These are phyloP conservation scores for Aspergillus kassunensis DNA, from an alignment of 495 filamentous ascomycete species.

Conservation along the genomic window DNA sequence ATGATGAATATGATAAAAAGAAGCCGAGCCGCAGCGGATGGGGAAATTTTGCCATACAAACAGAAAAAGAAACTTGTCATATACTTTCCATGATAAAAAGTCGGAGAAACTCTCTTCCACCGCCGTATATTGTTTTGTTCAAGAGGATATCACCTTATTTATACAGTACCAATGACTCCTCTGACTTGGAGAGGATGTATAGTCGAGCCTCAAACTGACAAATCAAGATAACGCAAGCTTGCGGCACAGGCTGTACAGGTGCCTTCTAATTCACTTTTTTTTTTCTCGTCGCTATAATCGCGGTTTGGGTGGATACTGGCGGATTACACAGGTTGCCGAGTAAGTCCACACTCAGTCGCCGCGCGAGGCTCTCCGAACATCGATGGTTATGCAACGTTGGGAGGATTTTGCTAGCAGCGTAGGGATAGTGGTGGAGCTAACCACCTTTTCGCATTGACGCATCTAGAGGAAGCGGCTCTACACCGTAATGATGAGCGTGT, in stretches of 20 bases:
- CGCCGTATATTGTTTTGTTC: constrained; percentile 18
- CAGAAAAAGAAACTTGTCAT: constrained; percentile 18
- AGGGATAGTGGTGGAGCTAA: constrained; percentile 15
- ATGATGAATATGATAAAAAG: constrained; percentile 23
- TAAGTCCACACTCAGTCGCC: background rate
- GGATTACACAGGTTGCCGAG: background rate
- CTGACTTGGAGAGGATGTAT: constrained; percentile 6
- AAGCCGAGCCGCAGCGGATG: constrained; percentile 18
- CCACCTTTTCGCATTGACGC: constrained; percentile 50
- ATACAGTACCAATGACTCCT: constrained; percentile 17
- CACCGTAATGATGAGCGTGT: constrained; percentile 22
- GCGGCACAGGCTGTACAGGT: constrained; percentile 16
- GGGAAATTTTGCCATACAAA: constrained; percentile 15
- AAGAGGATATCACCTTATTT: constrained; percentile 21
- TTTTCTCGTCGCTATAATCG: background rate
- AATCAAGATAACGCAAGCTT: constrained; percentile 4
- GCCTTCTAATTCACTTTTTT: background rate
- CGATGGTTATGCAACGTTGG: no score
- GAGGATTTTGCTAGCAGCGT: no score
- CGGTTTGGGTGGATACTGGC: background rate
- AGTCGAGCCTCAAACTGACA: constrained; percentile 1
- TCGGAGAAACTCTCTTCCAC: constrained; percentile 12
- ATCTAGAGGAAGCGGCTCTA: constrained; percentile 44
- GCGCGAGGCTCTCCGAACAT: no score
- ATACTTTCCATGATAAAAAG: constrained; percentile 25